These are phyloP conservation scores for Starmerella vaccinii DNA, from an alignment of 805 yeast genomes.

Conservation along the genomic window DNA sequence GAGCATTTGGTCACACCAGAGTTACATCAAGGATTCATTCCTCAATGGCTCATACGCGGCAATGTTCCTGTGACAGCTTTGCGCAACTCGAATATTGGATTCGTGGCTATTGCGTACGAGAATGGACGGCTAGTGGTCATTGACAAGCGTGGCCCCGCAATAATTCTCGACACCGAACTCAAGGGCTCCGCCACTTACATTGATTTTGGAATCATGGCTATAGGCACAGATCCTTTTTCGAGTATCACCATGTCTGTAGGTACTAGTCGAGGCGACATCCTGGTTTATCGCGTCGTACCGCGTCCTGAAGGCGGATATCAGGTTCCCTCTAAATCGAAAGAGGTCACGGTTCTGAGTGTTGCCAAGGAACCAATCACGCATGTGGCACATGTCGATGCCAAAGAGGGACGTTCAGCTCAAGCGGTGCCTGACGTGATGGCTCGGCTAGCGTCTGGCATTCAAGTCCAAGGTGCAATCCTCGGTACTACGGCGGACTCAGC, in stretches of 20 bases:
- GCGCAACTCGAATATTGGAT: slow-evolving; percentile 65
- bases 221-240: slow-evolving; percentile 57
- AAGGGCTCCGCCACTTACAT: slow-evolving; percentile 41
- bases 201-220: slow-evolving; percentile 64
- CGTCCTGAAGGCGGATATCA: slow-evolving; percentile 42
- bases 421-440: slow-evolving; percentile 53
- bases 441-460: slow-evolving; percentile 49
- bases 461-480: slow-evolving; percentile 53
- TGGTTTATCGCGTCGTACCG: slow-evolving; percentile 58
- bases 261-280: slow-evolving; percentile 60
- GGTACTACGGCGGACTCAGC: slow-evolving; percentile 39
- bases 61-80: slow-evolving; percentile 49
- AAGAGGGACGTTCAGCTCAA: slow-evolving; percentile 51
- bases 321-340: slow-evolving; percentile 35
- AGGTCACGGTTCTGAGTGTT: slow-evolving; percentile 40
- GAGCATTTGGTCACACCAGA: slow-evolving; percentile 43
- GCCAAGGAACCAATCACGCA: slow-evolving; percentile 44
- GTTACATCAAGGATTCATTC: slow-evolving; percentile 52
- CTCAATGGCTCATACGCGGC: slow-evolving; percentile 39
- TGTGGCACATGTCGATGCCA: slow-evolving; percentile 49
- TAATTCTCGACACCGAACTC: slow-evolving; percentile 37
- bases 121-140: slow-evolving; percentile 60
- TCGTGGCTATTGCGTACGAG: slow-evolving; percentile 68
- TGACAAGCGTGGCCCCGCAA: slow-evolving; percentile 67
- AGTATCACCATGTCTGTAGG: slow-evolving; percentile 70